A percentile compares a stretch with the other conserved stretches of the same genome.
Evolutionary conservation across 2,329 filamentous ascomycete species (phyloP).

Genomic region (Alternaria triticimaculans): DNA sequence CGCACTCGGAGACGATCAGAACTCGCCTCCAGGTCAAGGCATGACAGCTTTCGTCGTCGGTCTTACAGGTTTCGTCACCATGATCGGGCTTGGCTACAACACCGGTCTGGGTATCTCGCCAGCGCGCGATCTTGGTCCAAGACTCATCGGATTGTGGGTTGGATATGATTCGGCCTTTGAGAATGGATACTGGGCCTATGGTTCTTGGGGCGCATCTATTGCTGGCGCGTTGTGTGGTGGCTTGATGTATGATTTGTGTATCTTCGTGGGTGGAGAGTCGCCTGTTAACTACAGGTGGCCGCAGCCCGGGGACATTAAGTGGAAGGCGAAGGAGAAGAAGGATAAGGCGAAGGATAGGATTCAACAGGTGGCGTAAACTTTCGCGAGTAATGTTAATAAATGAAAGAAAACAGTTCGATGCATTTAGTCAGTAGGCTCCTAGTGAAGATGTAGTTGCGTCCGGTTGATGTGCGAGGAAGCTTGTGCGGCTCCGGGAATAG

Average conservation of each 20-base stretch:
- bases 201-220: slow-evolving; percentile 33
- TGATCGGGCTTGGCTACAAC: slow-evolving; percentile 37
- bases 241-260: slow-evolving; percentile 39
- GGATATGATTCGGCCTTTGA: slow-evolving; percentile 65
- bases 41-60: slow-evolving; percentile 57
- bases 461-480: not conserved
- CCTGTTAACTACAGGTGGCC: slow-evolving; percentile 43
- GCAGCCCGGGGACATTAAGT: slow-evolving; percentile 29
- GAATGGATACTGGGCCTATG: slow-evolving; percentile 38
- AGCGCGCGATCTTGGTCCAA: slow-evolving; percentile 73
- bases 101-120: slow-evolving; percentile 64
- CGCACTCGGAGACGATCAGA: slow-evolving; percentile 62
- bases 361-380: slow-evolving; percentile 10
- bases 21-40: slow-evolving; percentile 53
- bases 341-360: slow-evolving; percentile 24
- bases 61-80: slow-evolving; percentile 32
- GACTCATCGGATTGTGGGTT: slow-evolving; percentile 70
- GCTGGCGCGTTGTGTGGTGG: slow-evolving; percentile 36
- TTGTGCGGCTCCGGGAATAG: slow-evolving; percentile 1
- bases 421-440: not conserved
- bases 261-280: slow-evolving; percentile 40
- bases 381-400: not conserved
- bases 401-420: not conserved
- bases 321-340: slow-evolving; percentile 21
- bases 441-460: not conserved